Conservation (phyloP, 768 basidiomycete species). For the Cubamyces lactineus region DNA sequence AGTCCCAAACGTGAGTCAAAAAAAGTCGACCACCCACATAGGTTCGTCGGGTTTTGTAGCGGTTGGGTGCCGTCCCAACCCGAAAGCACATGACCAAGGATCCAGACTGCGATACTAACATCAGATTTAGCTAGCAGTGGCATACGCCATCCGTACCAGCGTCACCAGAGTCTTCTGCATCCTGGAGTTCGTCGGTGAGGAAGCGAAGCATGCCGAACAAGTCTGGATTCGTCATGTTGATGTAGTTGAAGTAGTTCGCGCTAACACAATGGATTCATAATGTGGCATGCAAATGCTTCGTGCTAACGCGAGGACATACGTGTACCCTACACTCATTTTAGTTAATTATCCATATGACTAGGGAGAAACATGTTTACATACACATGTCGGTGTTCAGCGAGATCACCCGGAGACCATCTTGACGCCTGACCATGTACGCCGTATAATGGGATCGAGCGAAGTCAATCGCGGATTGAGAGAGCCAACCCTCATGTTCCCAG, state of each 20-base stretch:
- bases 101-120: constrained; percentile 44
- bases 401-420: constrained; percentile 70
- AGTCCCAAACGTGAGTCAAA: constrained; percentile 1
- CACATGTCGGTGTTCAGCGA: constrained; percentile 80
- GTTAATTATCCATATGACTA: background rate
- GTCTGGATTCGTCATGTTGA: constrained; percentile 72
- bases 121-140: constrained; percentile 1
- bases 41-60: constrained; percentile 64
- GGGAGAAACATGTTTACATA: constrained; percentile 37
- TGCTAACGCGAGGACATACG: background rate
- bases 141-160: constrained; percentile 48
- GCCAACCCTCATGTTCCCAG: constrained; percentile 74
- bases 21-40: constrained; percentile 50
- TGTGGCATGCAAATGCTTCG: background rate
- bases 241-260: constrained; percentile 76
- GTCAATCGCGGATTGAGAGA: constrained; percentile 56
- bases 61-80: constrained; percentile 78
- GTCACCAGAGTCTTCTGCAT: constrained; percentile 76
- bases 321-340: background rate
- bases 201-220: constrained; percentile 77
- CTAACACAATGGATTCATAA: no score
- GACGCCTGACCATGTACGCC: constrained; percentile 69
- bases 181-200: constrained; percentile 77
- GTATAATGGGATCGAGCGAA: constrained; percentile 70
- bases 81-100: constrained; percentile 57